Conservation (phyloP, 176 grass and related monocot genomes). For the Oryza rufipogon region DNA sequence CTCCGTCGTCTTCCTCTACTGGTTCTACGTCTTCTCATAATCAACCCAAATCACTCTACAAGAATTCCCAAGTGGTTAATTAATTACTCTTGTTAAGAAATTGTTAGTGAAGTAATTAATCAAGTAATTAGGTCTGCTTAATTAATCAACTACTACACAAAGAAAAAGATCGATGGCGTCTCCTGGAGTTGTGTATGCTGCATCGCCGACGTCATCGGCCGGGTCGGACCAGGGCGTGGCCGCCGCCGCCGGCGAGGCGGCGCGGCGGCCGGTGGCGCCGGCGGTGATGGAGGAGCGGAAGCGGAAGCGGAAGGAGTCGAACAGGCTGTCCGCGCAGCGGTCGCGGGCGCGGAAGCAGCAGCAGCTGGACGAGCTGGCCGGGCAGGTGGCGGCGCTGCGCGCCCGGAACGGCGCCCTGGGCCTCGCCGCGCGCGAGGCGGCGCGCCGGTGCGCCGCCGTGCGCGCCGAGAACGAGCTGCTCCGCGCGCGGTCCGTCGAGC, state of each 20-base stretch:
- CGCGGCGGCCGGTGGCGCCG: not conserved
- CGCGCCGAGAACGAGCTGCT: conserved; percentile 67
- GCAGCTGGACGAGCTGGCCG: conserved; percentile 55
- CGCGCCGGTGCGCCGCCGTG: conserved; percentile 36
- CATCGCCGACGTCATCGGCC: conserved; percentile 3
- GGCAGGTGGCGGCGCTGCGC: conserved; percentile 45
- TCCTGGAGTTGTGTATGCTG: conserved; percentile 3
- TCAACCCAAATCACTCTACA: not conserved
- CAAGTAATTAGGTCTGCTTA: conserved; percentile 15
- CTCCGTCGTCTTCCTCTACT: conserved; percentile 91
- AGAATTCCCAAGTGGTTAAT: not conserved
- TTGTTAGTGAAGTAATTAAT: not conserved
- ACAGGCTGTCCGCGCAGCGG: conserved; percentile 76
- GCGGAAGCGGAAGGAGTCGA: conserved; percentile 78
- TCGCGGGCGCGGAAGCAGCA: conserved; percentile 68
- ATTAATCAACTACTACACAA: not conserved
- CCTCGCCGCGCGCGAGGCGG: conserved; percentile 24
- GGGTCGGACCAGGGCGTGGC: conserved; percentile 2
- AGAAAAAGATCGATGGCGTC: conserved; percentile 49
- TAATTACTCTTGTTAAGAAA: conserved; percentile 24
- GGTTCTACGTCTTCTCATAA: conserved; percentile 98
- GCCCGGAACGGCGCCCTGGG: conserved; percentile 51
- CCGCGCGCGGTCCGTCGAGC: conserved; percentile 49
- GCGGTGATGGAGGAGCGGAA: conserved; percentile 56
- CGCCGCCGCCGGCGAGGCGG: not conserved